Evolutionary conservation across 2,329 filamentous ascomycete genomes (phyloP), one percentile per base, ranked within the genome.

Genomic region (Chalaropsis ovoidea): DNA sequence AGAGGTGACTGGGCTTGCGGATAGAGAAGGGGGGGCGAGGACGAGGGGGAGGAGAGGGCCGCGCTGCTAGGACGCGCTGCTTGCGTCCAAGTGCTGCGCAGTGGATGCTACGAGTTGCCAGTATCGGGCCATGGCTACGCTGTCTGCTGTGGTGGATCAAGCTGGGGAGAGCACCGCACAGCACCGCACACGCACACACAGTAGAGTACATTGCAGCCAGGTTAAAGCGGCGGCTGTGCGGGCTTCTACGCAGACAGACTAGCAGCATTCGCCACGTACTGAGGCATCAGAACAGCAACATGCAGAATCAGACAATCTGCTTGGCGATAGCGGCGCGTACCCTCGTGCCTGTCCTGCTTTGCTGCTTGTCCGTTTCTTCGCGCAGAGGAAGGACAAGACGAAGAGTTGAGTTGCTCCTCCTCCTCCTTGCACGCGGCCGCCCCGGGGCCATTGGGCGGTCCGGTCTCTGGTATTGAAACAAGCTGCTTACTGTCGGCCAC

Each of bases 1-100:
- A 56, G 52, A 56, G 52, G 27, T 8, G 52, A 19, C 27, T 22
- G 52, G 52, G 27, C 27, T 19, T 56, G 52, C 52, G 52, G 52
- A 10, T 27, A 56, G 27, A 56, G 27, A 19, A n/a, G n/a, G n/a
- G n/a, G n/a, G n/a, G n/a, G n/a, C n/a, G n/a, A n/a, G n/a, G n/a
- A n/a, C n/a, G n/a, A n/a, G n/a, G 15, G 27, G 6, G 13, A 56
- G 22, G 27, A 56, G 52, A 56, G 52, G 52, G 4, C 22, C 52
- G 27, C 52, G 52, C 52, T 56, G 47, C 19, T 49, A 31, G 31
- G 31, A 31, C 31, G 31, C 31, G 31, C 31, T 31, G 31, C 31
- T 31, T 2, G 31, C 31, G 31, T 31, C 31, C 31, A 31, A 31
- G 31, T 31, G 31, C 31, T 31, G 31, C 3, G 31, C 31, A 6